These are phyloP conservation scores for Aspergillus fumigatiaffinis DNA, from an alignment of 2,329 filamentous ascomycete species.

Conservation along the genomic window DNA sequence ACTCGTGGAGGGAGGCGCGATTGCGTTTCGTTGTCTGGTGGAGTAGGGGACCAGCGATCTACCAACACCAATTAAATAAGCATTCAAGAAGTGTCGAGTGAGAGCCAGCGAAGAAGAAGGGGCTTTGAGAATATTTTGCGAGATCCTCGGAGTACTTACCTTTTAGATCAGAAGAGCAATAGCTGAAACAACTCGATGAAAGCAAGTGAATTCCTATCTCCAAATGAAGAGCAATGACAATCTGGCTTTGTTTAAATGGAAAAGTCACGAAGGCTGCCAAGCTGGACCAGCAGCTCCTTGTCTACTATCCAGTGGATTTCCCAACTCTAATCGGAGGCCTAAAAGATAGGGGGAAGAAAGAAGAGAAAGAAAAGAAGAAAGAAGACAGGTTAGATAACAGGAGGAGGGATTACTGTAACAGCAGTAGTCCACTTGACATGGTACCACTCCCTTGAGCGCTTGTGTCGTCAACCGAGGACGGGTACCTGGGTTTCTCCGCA, in stretches of 20 bases:
- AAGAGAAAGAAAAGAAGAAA: conserved; percentile 7
- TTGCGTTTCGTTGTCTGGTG: conserved; percentile 19
- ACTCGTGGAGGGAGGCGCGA: conserved; percentile 8
- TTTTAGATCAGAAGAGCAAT: conserved; percentile 1
- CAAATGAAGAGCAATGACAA: background rate
- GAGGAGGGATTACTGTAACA: background rate
- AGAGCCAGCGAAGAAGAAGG: conserved; percentile 1
- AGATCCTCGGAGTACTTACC: conserved; percentile 1
- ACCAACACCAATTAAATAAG: conserved; percentile 22
- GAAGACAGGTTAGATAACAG: background rate
- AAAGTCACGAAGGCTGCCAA: background rate
- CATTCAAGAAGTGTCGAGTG: conserved; percentile 16
- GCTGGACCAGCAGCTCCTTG: background rate
- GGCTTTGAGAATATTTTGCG: conserved; percentile 14
- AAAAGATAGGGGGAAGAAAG: conserved; percentile 11
- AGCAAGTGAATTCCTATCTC: background rate
- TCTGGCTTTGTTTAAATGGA: background rate
- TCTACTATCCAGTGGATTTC: background rate
- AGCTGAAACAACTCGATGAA: background rate
- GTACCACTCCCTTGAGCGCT: background rate
- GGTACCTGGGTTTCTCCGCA: background rate
- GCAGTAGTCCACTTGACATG: background rate
- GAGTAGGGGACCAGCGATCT: conserved; percentile 22
- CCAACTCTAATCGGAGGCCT: conserved; percentile 3
- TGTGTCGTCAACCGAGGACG: conserved; percentile 13